These are phyloP conservation scores for Infundibulicybe gibba DNA, from an alignment of 768 basidiomycete species.

Conservation along the genomic window DNA sequence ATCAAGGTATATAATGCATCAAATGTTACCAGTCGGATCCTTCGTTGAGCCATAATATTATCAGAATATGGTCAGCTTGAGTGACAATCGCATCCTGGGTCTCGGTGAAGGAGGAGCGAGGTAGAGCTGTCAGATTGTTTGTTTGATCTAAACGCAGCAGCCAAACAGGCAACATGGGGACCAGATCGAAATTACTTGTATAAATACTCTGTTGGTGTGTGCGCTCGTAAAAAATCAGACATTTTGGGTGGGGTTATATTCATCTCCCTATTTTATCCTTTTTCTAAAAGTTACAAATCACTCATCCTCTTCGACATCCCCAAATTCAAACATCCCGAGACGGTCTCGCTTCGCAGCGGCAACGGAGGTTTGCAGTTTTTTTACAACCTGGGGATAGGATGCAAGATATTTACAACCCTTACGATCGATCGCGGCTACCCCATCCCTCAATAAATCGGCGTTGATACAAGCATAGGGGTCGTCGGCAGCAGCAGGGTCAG, in stretches of 20 bases:
- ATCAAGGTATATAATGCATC: slow-evolving; percentile 78
- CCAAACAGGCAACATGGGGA: too few species aligned
- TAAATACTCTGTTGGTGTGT: too few species aligned
- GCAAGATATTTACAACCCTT: slow-evolving; percentile 71
- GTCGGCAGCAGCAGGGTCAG: slow-evolving; percentile 60
- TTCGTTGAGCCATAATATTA: slow-evolving; percentile 3
- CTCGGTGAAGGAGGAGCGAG: too few species aligned
- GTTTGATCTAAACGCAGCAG: too few species aligned
- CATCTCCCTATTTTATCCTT: background rate
- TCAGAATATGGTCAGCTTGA: background rate
- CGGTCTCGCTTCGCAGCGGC: slow-evolving; percentile 69
- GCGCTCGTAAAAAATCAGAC: background rate
- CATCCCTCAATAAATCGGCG: slow-evolving; percentile 85
- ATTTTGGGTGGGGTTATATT: background rate
- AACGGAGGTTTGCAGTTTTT: slow-evolving; percentile 60
- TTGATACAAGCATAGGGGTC: slow-evolving; percentile 83
- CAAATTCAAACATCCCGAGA: slow-evolving; percentile 85
- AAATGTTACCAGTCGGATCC: slow-evolving; percentile 69
- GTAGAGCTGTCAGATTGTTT: too few species aligned
- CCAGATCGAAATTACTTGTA: too few species aligned
- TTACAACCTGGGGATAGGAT: slow-evolving; percentile 65
- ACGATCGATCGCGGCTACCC: slow-evolving; percentile 76
- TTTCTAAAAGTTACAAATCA: slow-evolving; percentile 11
- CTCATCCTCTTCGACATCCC: slow-evolving; percentile 88
- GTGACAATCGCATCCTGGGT: background rate